These are phyloP conservation scores for Phytophthora agathidicida DNA, from an alignment of 352 stramenopile genomes.

Conservation along the genomic window DNA sequence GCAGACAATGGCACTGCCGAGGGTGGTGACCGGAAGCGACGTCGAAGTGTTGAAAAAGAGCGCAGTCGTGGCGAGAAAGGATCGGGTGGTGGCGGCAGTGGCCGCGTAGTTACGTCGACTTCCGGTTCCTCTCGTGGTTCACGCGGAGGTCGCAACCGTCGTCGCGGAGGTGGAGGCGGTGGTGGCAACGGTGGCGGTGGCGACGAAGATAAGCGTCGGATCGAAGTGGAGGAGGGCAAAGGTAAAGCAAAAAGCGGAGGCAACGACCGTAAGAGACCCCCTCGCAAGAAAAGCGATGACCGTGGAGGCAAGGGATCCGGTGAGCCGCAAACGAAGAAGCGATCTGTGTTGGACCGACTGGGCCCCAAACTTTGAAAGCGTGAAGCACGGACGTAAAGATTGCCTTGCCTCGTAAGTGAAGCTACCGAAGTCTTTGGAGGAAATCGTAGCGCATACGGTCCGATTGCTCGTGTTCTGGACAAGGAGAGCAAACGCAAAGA, in stretches of 20 bases:
- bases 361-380: constrained; percentile 61
- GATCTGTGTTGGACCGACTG: constrained; percentile 82
- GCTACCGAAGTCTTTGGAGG: too few species aligned
- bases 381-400: constrained; percentile 4
- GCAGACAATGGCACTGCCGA: constrained; percentile 21
- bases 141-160: constrained; percentile 37
- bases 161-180: constrained; percentile 30
- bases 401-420: too few species aligned
- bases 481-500: too few species aligned
- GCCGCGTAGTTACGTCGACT: constrained; percentile 57
- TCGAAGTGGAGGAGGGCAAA: constrained; percentile 61
- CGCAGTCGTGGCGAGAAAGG: constrained; percentile 21
- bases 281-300: constrained; percentile 56
- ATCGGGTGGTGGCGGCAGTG: constrained; percentile 23
- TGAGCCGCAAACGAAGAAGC: constrained; percentile 77
- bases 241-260: constrained; percentile 31
- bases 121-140: constrained; percentile 38
- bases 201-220: constrained; percentile 52
- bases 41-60: constrained; percentile 35
- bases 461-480: too few species aligned
- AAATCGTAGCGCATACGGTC: too few species aligned
- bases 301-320: constrained; percentile 50
- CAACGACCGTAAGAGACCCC: constrained; percentile 34
- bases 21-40: constrained; percentile 35
- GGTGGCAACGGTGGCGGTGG: constrained; percentile 17